Conservation (phyloP, 2,329 filamentous ascomycete species). For the Myriosclerotinia curreyana region DNA sequence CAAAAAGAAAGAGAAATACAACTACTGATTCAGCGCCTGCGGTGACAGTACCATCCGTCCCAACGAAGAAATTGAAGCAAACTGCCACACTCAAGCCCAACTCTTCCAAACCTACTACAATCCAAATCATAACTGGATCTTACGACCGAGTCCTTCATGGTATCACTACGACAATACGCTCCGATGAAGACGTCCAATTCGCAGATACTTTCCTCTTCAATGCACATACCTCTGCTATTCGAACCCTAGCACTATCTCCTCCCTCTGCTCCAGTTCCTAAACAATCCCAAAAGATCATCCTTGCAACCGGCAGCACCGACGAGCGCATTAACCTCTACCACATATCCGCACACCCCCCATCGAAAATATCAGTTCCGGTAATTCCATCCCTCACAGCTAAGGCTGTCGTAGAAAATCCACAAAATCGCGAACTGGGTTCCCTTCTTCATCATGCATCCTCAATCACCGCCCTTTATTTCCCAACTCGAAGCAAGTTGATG, state of each 20-base stretch:
- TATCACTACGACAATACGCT: slow-evolving; percentile 68
- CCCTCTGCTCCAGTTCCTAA: slow-evolving; percentile 59
- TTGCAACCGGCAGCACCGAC: slow-evolving; percentile 89
- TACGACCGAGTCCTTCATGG: slow-evolving; percentile 94
- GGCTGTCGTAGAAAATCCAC: slow-evolving; percentile 76
- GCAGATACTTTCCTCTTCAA: slow-evolving; percentile 95
- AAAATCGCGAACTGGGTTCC: slow-evolving; percentile 83
- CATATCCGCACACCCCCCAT: slow-evolving; percentile 68
- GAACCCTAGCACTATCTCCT: slow-evolving; percentile 82
- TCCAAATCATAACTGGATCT: slow-evolving; percentile 89
- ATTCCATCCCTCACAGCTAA: slow-evolving; percentile 68
- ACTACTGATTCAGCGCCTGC: slow-evolving; percentile 26
- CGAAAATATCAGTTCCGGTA: slow-evolving; percentile 53
- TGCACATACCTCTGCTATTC: slow-evolving; percentile 85
- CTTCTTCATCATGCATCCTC: slow-evolving; percentile 83
- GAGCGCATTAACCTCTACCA: slow-evolving; percentile 94
- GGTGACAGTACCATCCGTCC: slow-evolving; percentile 7
- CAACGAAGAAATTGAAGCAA: slow-evolving; percentile 36
- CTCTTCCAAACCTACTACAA: slow-evolving; percentile 47
- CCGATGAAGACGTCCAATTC: slow-evolving; percentile 58
- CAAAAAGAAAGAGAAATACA: slow-evolving; percentile 38
- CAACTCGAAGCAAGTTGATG: slow-evolving; percentile 81
- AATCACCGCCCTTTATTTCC: slow-evolving; percentile 77
- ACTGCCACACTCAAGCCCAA: slow-evolving; percentile 28
- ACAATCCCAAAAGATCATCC: slow-evolving; percentile 76